Base-by-base conservation (phyloP, 305 asterid genomes). In the Caryopteris hybrid region DNA sequence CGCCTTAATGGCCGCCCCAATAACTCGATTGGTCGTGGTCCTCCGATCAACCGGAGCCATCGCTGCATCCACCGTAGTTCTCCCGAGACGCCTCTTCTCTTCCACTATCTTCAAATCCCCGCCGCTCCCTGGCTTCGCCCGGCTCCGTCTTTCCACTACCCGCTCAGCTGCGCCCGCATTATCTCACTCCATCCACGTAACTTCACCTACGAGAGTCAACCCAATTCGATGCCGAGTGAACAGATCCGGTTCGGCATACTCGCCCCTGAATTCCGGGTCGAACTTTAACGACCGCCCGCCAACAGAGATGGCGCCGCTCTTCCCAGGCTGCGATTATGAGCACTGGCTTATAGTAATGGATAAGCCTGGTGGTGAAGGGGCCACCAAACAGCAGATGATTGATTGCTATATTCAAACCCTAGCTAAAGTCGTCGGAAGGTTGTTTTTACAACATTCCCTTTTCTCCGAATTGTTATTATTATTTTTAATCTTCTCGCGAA, bases 311-410 rank as follows among this genome's bases (percentile, higher is more conserved):
- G 99, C 99, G 36, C 96, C 99, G 66, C 90, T 94, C 25, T 91
- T 91, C 71, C 99, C 97, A 0, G 99, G 97, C 0, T 91, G 99
- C 69, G 99, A 94, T 64, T 93, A 93, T 33, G 95, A 91, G 80
- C 97, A 88, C 73, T 89, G 96, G 99, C 95, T 89, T 22, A 91
- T 93, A 29, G 96, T 91, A 56, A 91, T 93, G 96, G 99, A 93
- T 73, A 88, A 90, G 80, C 99, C 97, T 16, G 99, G 97, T 2
- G 99, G 99, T 3, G 99, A 93, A 82, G 94, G 94, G 51, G 95
- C 99, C 31, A 79, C 79, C 25, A 93, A 93, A 59, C 87, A 93
- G 80, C 95, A 90, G 76, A 93, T 93, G 95, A 90, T 90, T 50
- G 92, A 93, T 78, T 93, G 99, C 58, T 93, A 88, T 54, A 68